phyloP scores from a whole-genome alignment of 1,284 basidiomycete genomes.

The Ganoderma multipileum region DNA sequence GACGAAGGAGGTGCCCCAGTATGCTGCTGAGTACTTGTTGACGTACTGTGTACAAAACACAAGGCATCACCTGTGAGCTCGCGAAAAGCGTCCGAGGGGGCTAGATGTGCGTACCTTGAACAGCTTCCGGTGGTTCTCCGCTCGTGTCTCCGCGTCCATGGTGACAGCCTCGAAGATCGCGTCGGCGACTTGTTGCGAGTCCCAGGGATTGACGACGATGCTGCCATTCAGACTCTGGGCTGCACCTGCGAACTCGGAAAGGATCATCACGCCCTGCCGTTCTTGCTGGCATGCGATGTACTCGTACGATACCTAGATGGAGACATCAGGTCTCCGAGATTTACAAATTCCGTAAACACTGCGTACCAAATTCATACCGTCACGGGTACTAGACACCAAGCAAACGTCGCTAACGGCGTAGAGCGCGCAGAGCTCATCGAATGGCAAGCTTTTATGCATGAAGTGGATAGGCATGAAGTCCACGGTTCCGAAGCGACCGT shows the following conservation, averaged over 20 bases:
- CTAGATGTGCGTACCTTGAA: slow-evolving; percentile 70
- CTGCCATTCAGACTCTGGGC: slow-evolving; percentile 95
- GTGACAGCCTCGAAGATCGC: slow-evolving; percentile 95
- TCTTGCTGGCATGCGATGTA: slow-evolving; percentile 96
- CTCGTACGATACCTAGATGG: slow-evolving; percentile 92
- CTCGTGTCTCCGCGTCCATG: slow-evolving; percentile 81
- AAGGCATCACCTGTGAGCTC: neutral
- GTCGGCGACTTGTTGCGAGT: slow-evolving; percentile 94
- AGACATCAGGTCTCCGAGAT: neutral
- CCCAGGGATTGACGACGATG: slow-evolving; percentile 96
- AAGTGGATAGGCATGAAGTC: slow-evolving; percentile 99
- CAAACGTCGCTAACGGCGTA: slow-evolving; percentile 98
- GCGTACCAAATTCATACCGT: slow-evolving; percentile 98
- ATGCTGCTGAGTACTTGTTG: slow-evolving; percentile 91
- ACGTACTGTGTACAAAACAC: slow-evolving; percentile 64
- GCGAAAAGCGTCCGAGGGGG: neutral
- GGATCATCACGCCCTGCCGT: slow-evolving; percentile 94
- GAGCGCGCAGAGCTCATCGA: slow-evolving; percentile 95
- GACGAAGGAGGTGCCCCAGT: slow-evolving; percentile 93
- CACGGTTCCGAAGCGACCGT: slow-evolving; percentile 97
- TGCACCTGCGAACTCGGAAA: slow-evolving; percentile 98
- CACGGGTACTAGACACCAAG: slow-evolving; percentile 92
- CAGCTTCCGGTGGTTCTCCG: slow-evolving; percentile 93
- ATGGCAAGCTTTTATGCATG: slow-evolving; percentile 93
- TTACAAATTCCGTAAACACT: slow-evolving; percentile 1